A percentile compares a stretch with the other conserved stretches of the same genome.
Evolutionary conservation across 768 basidiomycete species (phyloP).

Genomic region (Tephrocybe sp.): DNA sequence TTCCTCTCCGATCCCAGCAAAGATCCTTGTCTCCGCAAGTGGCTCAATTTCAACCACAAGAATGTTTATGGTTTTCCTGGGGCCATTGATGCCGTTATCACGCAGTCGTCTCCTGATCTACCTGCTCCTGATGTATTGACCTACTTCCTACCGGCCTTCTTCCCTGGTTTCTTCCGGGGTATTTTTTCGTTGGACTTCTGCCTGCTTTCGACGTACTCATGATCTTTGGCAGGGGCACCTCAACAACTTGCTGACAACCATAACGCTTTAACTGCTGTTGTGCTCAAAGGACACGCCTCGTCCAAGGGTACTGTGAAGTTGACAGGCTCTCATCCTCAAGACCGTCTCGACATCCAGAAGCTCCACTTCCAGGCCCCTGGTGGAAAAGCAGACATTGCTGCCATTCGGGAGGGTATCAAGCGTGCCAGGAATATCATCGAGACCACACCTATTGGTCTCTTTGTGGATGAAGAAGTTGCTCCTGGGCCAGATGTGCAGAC

Average conservation of each 20-base stretch:
- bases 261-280: slow-evolving; percentile 23
- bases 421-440: slow-evolving; percentile 20
- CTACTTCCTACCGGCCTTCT: slow-evolving; percentile 23
- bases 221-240: slow-evolving; percentile 16
- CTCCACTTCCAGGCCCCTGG: slow-evolving; percentile 26
- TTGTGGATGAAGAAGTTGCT: slow-evolving; percentile 21
- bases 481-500: slow-evolving; percentile 19
- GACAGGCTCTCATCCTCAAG: slow-evolving; percentile 29
- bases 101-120: slow-evolving; percentile 20
- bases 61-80: slow-evolving; percentile 28
- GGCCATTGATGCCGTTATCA: slow-evolving; percentile 19
- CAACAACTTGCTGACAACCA: slow-evolving; percentile 21
- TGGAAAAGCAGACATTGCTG: slow-evolving; percentile 22
- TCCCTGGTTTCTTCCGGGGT: slow-evolving; percentile 28
- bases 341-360: slow-evolving; percentile 28
- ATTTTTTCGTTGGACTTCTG: neutral
- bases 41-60: slow-evolving; percentile 19
- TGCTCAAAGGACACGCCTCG: slow-evolving; percentile 27
- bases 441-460: slow-evolving; percentile 16
- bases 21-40: slow-evolving; percentile 29
- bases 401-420: slow-evolving; percentile 24
- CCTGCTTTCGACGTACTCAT: neutral
- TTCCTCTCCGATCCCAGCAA: slow-evolving; percentile 23
- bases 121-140: slow-evolving; percentile 26
- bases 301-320: slow-evolving; percentile 28